Evolutionary conservation across 2,329 filamentous ascomycete genomes (phyloP).

Genomic region (Neofusicoccum cordaticola): DNA sequence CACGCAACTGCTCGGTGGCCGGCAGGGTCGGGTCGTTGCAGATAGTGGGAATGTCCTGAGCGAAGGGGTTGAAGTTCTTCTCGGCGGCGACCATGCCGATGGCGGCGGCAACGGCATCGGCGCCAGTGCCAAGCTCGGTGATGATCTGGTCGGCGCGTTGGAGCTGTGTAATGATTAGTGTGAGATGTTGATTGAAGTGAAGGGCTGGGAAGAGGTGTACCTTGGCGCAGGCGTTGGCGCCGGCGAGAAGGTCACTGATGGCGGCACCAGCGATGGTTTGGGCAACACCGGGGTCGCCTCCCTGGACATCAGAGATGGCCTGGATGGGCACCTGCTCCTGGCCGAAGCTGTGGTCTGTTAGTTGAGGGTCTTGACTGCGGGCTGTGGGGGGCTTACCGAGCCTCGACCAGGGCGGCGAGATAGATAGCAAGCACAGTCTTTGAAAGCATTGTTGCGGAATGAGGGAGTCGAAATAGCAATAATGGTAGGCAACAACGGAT

Average conservation of each 20-base stretch:
- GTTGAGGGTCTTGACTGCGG: background rate
- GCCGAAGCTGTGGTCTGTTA: slow-evolving; percentile 48
- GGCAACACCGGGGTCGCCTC: slow-evolving; percentile 59
- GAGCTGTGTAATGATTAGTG: slow-evolving; percentile 46
- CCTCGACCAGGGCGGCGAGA: slow-evolving; percentile 29
- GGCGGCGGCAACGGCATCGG: slow-evolving; percentile 61
- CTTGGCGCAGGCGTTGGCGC: slow-evolving; percentile 65
- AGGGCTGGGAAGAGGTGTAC: slow-evolving; percentile 29
- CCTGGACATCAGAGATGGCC: slow-evolving; percentile 53
- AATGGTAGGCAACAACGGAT: slow-evolving; percentile 19
- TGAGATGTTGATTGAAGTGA: background rate
- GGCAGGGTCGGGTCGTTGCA: slow-evolving; percentile 64
- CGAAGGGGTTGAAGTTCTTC: slow-evolving; percentile 72
- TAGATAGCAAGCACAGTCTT: background rate
- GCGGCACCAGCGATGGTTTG: slow-evolving; percentile 62
- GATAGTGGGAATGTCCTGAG: slow-evolving; percentile 57
- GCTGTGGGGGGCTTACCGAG: slow-evolving; percentile 21
- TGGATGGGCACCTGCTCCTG: slow-evolving; percentile 61
- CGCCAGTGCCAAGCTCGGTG: slow-evolving; percentile 57
- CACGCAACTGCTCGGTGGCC: slow-evolving; percentile 58
- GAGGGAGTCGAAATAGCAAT: background rate
- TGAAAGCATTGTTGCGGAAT: background rate
- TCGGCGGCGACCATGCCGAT: slow-evolving; percentile 63
- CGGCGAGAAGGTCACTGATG: slow-evolving; percentile 62
- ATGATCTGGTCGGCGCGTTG: slow-evolving; percentile 64